phyloP scores from a whole-genome alignment of 495 filamentous ascomycete species.

The Penicillium silybi region DNA sequence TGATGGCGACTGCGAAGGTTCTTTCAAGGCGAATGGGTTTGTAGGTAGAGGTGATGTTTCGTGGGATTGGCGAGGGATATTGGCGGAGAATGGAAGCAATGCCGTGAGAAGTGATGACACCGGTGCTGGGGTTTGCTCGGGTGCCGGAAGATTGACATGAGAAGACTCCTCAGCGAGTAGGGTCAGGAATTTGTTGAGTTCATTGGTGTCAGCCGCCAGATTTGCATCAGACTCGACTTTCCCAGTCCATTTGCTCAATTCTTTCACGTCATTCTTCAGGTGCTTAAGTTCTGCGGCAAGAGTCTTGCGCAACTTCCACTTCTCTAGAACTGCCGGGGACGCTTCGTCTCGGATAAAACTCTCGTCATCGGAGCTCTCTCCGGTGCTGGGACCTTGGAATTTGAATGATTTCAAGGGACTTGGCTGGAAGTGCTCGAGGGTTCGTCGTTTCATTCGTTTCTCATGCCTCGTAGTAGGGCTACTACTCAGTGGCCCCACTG shows the following conservation, averaged over 20 bases:
- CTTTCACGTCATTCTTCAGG: conserved; percentile 34
- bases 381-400: conserved; percentile 12
- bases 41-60: conserved; percentile 24
- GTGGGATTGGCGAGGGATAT: conserved; percentile 19
- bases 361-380: conserved; percentile 9
- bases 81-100: conserved; percentile 40
- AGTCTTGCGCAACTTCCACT: conserved; percentile 26
- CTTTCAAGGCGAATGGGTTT: conserved; percentile 37
- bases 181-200: conserved; percentile 28
- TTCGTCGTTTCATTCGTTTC: conserved; percentile 26
- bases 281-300: conserved; percentile 29
- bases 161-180: conserved; percentile 26
- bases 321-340: conserved; percentile 28
- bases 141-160: conserved; percentile 10
- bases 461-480: conserved; percentile 38
- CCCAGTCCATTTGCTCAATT: conserved; percentile 35
- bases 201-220: conserved; percentile 11
- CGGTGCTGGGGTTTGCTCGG: conserved; percentile 12
- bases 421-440: conserved; percentile 16
- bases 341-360: conserved; percentile 4
- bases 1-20: conserved; percentile 23
- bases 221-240: conserved; percentile 21
- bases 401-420: conserved; percentile 33
- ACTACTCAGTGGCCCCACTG: conserved; percentile 37
- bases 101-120: conserved; percentile 40